Evolutionary conservation across 1,284 basidiomycete genomes (phyloP).

Genomic region (Papiliotrema fonsecae): DNA sequence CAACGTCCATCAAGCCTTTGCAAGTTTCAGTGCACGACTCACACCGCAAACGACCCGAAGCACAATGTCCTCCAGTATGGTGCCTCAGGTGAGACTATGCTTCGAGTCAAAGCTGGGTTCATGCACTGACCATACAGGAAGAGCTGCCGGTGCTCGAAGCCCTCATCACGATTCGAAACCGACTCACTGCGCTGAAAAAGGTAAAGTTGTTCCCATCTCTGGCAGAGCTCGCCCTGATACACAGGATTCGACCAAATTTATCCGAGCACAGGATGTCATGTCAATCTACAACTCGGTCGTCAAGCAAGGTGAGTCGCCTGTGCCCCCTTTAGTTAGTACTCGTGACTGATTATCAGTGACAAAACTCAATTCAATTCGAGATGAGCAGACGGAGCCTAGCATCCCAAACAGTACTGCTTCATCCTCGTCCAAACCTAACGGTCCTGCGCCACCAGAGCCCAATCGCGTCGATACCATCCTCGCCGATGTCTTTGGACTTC

Average conservation of each 20-base stretch:
- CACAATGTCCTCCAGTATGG: conserved; percentile 39
- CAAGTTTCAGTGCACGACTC: too few relatives aligned
- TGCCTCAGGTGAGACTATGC: conserved; percentile 36
- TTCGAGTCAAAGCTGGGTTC: not conserved
- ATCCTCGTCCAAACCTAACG: conserved; percentile 13
- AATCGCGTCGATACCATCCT: conserved; percentile 89
- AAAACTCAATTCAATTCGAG: conserved; percentile 84
- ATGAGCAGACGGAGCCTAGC: conserved; percentile 47
- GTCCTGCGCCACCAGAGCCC: conserved; percentile 56
- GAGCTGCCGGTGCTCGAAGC: conserved; percentile 91
- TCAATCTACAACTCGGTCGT: conserved; percentile 88
- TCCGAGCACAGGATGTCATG: conserved; percentile 89
- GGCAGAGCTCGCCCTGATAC: not conserved
- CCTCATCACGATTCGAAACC: conserved; percentile 91
- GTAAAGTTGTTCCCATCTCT: conserved; percentile 18
- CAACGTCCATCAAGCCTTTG: too few relatives aligned
- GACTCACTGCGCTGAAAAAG: conserved; percentile 56
- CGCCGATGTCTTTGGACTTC: conserved; percentile 84
- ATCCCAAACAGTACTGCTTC: conserved; percentile 16
- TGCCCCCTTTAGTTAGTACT: not conserved
- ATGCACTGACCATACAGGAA: conserved; percentile 31
- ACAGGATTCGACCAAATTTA: conserved; percentile 75
- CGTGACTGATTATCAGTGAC: conserved; percentile 59
- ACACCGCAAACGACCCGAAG: too few relatives aligned
- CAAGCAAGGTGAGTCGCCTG: conserved; percentile 69